Evolutionary conservation across 495 filamentous ascomycete genomes (phyloP).

Genomic region (Thozetella sp.): DNA sequence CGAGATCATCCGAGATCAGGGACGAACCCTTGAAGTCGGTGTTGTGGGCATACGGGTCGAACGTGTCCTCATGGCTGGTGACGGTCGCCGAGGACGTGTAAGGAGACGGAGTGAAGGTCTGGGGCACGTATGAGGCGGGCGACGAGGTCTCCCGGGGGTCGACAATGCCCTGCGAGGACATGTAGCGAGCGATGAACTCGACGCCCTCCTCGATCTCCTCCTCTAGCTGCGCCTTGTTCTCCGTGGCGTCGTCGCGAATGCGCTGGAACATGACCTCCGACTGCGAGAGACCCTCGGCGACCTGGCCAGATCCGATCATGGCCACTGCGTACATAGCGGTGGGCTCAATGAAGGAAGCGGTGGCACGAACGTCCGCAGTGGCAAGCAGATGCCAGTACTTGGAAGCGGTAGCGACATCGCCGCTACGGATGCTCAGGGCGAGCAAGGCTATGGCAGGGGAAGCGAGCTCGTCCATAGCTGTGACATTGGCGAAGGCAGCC

Average conservation of each 20-base stretch:
- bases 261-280: slow-evolving; percentile 82
- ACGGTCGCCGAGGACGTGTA: slow-evolving; percentile 35
- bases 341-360: slow-evolving; percentile 76
- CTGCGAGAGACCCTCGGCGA: slow-evolving; percentile 73
- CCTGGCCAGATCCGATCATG: slow-evolving; percentile 76
- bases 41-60: slow-evolving; percentile 85
- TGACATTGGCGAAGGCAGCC: slow-evolving; percentile 63
- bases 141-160: slow-evolving; percentile 45
- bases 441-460: slow-evolving; percentile 79
- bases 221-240: slow-evolving; percentile 50
- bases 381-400: slow-evolving; percentile 75
- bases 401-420: slow-evolving; percentile 73
- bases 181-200: slow-evolving; percentile 78
- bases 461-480: slow-evolving; percentile 52
- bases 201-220: slow-evolving; percentile 88
- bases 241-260: slow-evolving; percentile 60
- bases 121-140: slow-evolving; percentile 20
- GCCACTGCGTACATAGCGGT: slow-evolving; percentile 85
- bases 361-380: slow-evolving; percentile 54
- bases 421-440: slow-evolving; percentile 79
- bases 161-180: slow-evolving; percentile 54
- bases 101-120: slow-evolving; percentile 30
- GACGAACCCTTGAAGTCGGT: slow-evolving; percentile 92
- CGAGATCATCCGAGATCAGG: slow-evolving; percentile 84
- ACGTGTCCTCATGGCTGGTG: slow-evolving; percentile 69